phyloP scores from a whole-genome alignment of 2,329 filamentous ascomycete species.

The Aspergillus oerlinghausenensis region DNA sequence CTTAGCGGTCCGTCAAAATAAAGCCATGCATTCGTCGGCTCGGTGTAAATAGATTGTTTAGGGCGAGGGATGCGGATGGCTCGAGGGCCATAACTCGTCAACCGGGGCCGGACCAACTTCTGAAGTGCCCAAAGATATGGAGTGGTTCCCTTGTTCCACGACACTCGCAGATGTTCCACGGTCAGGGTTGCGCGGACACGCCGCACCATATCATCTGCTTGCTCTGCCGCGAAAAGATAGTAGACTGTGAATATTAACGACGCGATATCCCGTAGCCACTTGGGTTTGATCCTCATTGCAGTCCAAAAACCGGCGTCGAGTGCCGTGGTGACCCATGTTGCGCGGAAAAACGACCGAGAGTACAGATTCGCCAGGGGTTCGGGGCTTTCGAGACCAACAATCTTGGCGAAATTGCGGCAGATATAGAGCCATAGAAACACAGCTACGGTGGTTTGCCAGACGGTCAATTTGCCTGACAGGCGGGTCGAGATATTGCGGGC shows the following conservation, averaged over 20 bases:
- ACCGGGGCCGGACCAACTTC: conserved; percentile 67
- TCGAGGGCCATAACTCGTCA: conserved; percentile 76
- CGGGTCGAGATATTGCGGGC: conserved; percentile 57
- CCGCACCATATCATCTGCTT: conserved; percentile 92
- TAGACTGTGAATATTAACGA: conserved; percentile 82
- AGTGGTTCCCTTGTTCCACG: conserved; percentile 92
- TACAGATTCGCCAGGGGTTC: conserved; percentile 95
- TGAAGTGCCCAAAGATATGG: conserved; percentile 76
- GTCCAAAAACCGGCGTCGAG: conserved; percentile 98
- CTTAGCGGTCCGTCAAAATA: conserved; percentile 88
- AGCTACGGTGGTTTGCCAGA: conserved; percentile 83
- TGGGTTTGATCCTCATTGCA: conserved; percentile 82
- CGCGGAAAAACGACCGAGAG: conserved; percentile 84
- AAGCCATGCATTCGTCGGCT: conserved; percentile 80
- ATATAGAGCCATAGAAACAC: conserved; percentile 90
- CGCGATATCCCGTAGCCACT: conserved; percentile 75
- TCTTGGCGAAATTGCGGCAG: conserved; percentile 86
- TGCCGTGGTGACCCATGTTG: conserved; percentile 93
- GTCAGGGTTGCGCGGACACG: conserved; percentile 83
- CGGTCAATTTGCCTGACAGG: conserved; percentile 67
- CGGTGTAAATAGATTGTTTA: conserved; percentile 71
- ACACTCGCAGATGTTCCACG: conserved; percentile 83
- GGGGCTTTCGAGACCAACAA: conserved; percentile 84
- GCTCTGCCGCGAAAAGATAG: conserved; percentile 87
- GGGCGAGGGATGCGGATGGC: conserved; percentile 81